phyloP scores from a whole-genome alignment of 2,329 filamentous ascomycete genomes.

The Dactylonectria macrodidyma region DNA sequence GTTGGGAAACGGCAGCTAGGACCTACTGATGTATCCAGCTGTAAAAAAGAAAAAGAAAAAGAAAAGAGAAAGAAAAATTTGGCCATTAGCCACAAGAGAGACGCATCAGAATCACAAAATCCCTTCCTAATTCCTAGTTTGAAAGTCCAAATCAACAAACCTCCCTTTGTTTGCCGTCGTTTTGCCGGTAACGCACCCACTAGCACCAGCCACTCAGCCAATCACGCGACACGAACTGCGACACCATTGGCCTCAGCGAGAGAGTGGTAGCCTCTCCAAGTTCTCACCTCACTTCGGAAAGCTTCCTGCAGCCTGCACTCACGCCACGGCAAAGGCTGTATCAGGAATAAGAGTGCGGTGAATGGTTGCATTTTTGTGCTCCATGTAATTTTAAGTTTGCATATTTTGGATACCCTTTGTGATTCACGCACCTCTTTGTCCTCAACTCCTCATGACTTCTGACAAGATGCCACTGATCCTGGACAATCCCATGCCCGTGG shows the following conservation, averaged over 20 bases:
- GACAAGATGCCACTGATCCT: conserved; percentile 62
- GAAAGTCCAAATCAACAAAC: conserved; percentile 21
- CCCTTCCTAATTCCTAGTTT: too few species aligned
- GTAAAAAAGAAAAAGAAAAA: too few species aligned
- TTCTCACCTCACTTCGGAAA: conserved; percentile 33
- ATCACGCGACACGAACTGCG: conserved; percentile 25
- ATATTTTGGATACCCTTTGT: conserved; percentile 34
- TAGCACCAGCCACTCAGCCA: conserved; percentile 25
- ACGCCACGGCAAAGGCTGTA: conserved; percentile 19
- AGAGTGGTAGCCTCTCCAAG: conserved; percentile 41
- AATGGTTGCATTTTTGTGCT: conserved; percentile 21
- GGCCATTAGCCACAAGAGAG: too few species aligned
- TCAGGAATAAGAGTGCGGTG: conserved; percentile 34
- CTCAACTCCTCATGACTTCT: conserved; percentile 54
- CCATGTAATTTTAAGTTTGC: conserved; percentile 35
- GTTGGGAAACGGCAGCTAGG: neutral
- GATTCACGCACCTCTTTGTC: conserved; percentile 33
- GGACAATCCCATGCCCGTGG: conserved; percentile 62
- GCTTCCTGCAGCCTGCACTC: conserved; percentile 28
- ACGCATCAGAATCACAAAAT: too few species aligned
- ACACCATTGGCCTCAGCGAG: conserved; percentile 35
- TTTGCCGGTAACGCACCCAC: conserved; percentile 41
- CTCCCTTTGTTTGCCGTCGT: conserved; percentile 34
- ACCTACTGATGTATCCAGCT: too few species aligned
- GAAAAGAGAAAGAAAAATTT: too few species aligned